Evolutionary conservation across 495 filamentous ascomycete genomes (phyloP).

Genomic region (Aspergillus funiculosus): DNA sequence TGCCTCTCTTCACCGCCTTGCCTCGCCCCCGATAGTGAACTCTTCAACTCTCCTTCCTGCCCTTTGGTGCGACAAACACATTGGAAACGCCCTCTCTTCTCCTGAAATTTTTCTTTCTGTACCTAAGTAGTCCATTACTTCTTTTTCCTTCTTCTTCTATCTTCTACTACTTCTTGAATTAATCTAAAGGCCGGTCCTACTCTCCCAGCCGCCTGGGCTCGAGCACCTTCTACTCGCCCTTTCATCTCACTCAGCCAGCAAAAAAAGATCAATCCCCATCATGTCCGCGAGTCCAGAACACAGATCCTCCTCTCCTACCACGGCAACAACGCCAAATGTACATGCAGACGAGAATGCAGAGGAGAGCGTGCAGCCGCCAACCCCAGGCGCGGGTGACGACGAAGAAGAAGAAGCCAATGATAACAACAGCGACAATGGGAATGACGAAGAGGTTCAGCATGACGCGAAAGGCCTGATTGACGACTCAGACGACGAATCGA

Average conservation of each 20-base stretch:
- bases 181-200: too few relatives aligned
- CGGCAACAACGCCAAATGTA: slow-evolving; percentile 20
- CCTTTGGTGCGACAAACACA: too few relatives aligned
- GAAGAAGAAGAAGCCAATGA: slow-evolving; percentile 14
- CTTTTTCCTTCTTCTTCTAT: background rate
- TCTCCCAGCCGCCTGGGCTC: too few relatives aligned
- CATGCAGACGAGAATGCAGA: slow-evolving; percentile 24
- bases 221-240: background rate
- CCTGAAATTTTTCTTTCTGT: slow-evolving; percentile 2
- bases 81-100: background rate
- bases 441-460: slow-evolving; percentile 12
- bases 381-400: slow-evolving; percentile 16
- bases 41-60: slow-evolving; percentile 4
- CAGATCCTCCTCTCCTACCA: slow-evolving; percentile 22
- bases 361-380: slow-evolving; percentile 12
- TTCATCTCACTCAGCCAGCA: slow-evolving; percentile 2
- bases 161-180: too few relatives aligned
- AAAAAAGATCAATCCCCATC: background rate
- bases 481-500: slow-evolving; percentile 73
- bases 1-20: slow-evolving; percentile 3
- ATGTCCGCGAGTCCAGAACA: slow-evolving; percentile 42
- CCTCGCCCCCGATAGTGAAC: background rate
- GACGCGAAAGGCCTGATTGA: slow-evolving; percentile 28
- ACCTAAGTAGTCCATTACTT: background rate
- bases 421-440: slow-evolving; percentile 9